Conservation (phyloP, 331 rosid genomes). For the Quercus phellos region DNA sequence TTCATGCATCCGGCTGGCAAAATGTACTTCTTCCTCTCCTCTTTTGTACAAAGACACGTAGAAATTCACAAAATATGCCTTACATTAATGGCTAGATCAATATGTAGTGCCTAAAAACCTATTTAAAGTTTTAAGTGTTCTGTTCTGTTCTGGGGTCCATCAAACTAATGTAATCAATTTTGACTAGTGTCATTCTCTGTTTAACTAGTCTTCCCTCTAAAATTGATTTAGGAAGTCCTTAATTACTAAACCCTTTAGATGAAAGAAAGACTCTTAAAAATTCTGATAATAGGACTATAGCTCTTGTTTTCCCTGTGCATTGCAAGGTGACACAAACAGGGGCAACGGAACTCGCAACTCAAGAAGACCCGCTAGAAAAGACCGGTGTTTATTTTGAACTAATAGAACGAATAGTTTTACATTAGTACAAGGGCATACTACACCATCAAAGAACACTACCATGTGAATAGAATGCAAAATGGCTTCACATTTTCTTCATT, state of each 20-base stretch:
- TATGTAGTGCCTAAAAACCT: neutral
- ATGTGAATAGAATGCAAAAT: neutral
- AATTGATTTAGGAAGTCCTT: neutral
- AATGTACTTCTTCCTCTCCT: too few species aligned
- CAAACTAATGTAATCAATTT: neutral
- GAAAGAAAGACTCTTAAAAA: slow-evolving; percentile 2
- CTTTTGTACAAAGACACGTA: neutral
- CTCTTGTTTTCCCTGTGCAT: neutral
- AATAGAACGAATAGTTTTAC: too few species aligned
- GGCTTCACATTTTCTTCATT: neutral
- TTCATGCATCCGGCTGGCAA: too few species aligned
- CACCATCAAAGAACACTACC: neutral
- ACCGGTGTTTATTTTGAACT: too few species aligned
- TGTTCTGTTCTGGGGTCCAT: neutral
- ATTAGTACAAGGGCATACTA: neutral
- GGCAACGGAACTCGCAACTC: too few species aligned
- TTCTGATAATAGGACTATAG: neutral
- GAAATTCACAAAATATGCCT: neutral
- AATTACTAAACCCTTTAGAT: neutral
- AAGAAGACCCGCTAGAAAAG: too few species aligned
- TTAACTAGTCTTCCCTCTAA: neutral
- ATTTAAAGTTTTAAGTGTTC: neutral
- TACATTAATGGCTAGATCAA: neutral
- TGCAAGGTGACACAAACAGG: too few species aligned
- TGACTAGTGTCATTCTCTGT: neutral